Conservation (phyloP, 805 yeast species). For the Saccharomycopsis fodiens region DNA sequence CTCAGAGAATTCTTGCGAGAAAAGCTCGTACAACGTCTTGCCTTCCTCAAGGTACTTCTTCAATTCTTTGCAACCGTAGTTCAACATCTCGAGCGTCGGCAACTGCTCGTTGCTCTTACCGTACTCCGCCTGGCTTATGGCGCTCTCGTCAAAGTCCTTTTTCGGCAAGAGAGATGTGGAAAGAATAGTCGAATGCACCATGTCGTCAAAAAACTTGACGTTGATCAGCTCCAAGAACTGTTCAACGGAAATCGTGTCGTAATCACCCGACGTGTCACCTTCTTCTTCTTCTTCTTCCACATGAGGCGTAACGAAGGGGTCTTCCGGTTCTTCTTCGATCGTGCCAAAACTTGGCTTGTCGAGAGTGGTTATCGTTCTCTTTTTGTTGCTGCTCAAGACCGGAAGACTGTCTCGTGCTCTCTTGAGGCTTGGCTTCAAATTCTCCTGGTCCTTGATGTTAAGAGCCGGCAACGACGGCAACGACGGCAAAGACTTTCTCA, state of each 20-base stretch:
- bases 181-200: constrained; percentile 21
- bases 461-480: constrained; percentile 10
- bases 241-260: constrained; percentile 30
- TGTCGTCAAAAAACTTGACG: constrained; percentile 39
- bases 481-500: background rate
- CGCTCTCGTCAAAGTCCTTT: constrained; percentile 14
- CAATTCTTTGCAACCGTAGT: constrained; percentile 44
- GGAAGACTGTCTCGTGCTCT: constrained; percentile 12
- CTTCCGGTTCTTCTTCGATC: constrained; percentile 4
- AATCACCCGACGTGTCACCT: constrained; percentile 19
- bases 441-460: constrained; percentile 12
- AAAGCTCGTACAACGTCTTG: constrained; percentile 32
- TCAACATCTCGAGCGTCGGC: constrained; percentile 37
- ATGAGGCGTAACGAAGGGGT: constrained; percentile 20
- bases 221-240: constrained; percentile 35
- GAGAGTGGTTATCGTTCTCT: background rate
- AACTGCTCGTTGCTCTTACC: constrained; percentile 29
- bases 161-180: constrained; percentile 19
- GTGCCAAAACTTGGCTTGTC: background rate
- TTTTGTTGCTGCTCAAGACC: background rate
- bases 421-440: constrained; percentile 2
- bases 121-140: constrained; percentile 19
- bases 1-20: constrained; percentile 33
- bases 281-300: constrained; percentile 17
- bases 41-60: constrained; percentile 44